phyloP scores from a whole-genome alignment of 2,329 filamentous ascomycete genomes.

The Chaetomium sp. region DNA sequence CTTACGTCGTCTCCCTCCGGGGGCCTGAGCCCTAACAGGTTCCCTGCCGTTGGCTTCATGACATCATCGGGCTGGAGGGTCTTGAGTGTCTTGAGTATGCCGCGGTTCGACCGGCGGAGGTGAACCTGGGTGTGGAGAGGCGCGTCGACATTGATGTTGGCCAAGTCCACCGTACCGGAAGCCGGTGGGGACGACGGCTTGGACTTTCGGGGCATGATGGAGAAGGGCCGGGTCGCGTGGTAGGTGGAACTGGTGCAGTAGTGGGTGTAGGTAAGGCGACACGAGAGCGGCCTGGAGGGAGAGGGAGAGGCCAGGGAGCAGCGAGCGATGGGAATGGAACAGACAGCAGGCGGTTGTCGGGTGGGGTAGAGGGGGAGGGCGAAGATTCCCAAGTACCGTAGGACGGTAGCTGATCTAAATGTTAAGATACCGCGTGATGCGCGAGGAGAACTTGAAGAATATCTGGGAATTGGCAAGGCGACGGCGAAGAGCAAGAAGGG shows the following conservation, averaged over 20 bases:
- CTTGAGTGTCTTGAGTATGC: conserved; percentile 23
- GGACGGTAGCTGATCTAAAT: neutral
- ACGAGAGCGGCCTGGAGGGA: neutral
- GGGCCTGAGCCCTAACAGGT: conserved; percentile 23
- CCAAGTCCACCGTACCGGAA: neutral
- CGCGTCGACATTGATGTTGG: neutral
- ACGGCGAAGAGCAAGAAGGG: neutral
- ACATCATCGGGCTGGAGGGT: conserved; percentile 15
- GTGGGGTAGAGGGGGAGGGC: neutral
- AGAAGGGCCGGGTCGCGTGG: neutral
- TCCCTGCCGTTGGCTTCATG: conserved; percentile 21
- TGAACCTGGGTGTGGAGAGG: conserved; percentile 26
- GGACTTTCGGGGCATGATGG: conserved; percentile 17
- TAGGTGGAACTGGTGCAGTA: neutral
- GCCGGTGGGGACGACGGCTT: neutral
- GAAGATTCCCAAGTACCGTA: neutral
- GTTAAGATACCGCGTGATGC: conserved; percentile 15
- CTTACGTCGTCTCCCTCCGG: neutral
- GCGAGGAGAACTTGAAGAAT: neutral
- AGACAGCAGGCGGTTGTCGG: neutral
- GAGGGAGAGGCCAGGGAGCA: neutral
- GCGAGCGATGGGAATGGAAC: neutral
- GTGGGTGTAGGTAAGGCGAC: neutral
- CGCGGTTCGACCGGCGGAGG: conserved; percentile 31
- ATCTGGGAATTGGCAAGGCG: conserved; percentile 7